Conservation (phyloP, 202 grass and related monocot species). For the Saccharum hybrid region DNA sequence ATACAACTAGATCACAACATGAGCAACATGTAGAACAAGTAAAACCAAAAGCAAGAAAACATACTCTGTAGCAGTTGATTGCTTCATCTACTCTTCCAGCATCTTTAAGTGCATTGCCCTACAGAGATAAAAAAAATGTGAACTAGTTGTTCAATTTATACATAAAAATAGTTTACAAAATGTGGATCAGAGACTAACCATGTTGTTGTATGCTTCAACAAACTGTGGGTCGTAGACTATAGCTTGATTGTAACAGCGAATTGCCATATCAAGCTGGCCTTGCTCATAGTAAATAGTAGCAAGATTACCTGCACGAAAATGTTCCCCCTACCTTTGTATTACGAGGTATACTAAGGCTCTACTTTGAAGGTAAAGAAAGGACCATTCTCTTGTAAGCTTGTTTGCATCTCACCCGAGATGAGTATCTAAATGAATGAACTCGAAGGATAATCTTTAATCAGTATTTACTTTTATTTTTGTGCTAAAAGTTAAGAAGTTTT, state of each 20-base stretch:
- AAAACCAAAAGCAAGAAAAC: conserved; percentile 34
- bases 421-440: conserved; percentile 71
- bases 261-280: conserved; percentile 91
- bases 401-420: conserved; percentile 61
- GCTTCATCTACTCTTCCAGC: conserved; percentile 95
- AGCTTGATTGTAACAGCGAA: conserved; percentile 88
- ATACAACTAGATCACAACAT: conserved; percentile 41
- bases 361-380: conserved; percentile 77
- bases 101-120: conserved; percentile 99
- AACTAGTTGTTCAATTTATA: conserved; percentile 29
- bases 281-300: conserved; percentile 93
- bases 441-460: conserved; percentile 55
- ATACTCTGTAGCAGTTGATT: conserved; percentile 91
- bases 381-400: conserved; percentile 72
- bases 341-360: conserved; percentile 68
- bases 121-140: conserved; percentile 46
- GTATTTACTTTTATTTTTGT: conserved; percentile 41
- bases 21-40: conserved; percentile 16
- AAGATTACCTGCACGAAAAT: conserved; percentile 98
- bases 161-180: conserved; percentile 29
- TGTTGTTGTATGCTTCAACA: conserved; percentile 90
- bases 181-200: conserved; percentile 54
- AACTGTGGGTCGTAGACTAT: conserved; percentile 75
- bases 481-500: conserved; percentile 19
- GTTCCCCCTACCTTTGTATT: conserved; percentile 80